Conservation (phyloP, 139 green algal species). For the Chlorella sp. region DNA sequence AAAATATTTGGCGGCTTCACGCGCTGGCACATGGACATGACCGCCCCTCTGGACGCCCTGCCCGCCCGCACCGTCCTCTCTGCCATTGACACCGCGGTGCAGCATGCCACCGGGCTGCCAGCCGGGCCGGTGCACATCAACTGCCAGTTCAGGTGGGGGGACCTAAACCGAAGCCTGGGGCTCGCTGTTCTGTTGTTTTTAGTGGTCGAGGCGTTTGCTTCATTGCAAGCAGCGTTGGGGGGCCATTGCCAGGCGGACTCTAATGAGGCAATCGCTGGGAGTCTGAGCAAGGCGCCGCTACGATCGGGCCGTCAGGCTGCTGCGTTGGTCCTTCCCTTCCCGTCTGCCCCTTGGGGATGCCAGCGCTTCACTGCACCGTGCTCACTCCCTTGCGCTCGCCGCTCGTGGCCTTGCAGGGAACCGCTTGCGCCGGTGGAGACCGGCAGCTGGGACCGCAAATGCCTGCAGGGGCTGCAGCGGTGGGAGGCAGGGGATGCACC, state of each 20-base stretch:
- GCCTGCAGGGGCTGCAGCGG: slow-evolving; percentile 58
- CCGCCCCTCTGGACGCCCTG: slow-evolving; percentile 62
- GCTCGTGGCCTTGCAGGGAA: slow-evolving; percentile 6
- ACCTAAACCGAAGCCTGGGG: slow-evolving; percentile 46
- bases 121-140: slow-evolving; percentile 97
- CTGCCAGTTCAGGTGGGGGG: slow-evolving; percentile 77
- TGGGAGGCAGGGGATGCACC: slow-evolving; percentile 61
- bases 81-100: slow-evolving; percentile 71
- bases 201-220: no score
- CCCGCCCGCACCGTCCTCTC: slow-evolving; percentile 77
- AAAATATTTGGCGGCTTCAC: slow-evolving; percentile 94
- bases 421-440: slow-evolving; percentile 80
- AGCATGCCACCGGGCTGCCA: slow-evolving; percentile 1
- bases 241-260: no score
- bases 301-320: no score
- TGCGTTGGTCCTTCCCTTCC: no score
- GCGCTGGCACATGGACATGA: slow-evolving; percentile 84
- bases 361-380: no score
- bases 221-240: no score
- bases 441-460: slow-evolving; percentile 3
- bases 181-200: no score
- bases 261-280: no score
- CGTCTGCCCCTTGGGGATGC: no score
- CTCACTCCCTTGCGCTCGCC: background rate
- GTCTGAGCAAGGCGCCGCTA: no score